phyloP scores from a whole-genome alignment of 2,329 filamentous ascomycete genomes.

The Alternaria longipes region DNA sequence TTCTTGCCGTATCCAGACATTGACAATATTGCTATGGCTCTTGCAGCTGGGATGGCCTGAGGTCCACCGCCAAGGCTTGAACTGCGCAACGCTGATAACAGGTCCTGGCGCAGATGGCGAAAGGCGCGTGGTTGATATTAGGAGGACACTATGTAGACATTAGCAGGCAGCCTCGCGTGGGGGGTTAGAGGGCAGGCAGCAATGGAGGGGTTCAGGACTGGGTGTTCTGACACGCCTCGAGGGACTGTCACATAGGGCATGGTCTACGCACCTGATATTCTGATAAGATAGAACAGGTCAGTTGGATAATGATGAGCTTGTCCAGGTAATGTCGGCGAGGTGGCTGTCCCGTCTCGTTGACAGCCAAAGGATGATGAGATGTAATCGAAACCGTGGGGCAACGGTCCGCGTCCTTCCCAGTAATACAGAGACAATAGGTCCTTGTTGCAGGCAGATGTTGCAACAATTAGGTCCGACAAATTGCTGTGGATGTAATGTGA shows the following conservation, averaged over 20 bases:
- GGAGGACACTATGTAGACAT: slow-evolving; percentile 33
- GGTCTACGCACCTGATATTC: slow-evolving; percentile 49
- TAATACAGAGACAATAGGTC: slow-evolving; percentile 29
- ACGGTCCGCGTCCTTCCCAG: slow-evolving; percentile 25
- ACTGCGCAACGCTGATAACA: slow-evolving; percentile 42
- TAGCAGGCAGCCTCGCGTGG: slow-evolving; percentile 42
- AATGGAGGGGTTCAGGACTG: slow-evolving; percentile 29
- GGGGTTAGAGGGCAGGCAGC: slow-evolving; percentile 42
- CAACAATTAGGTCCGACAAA: slow-evolving; percentile 29
- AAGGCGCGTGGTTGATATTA: slow-evolving; percentile 45
- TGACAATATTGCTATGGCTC: slow-evolving; percentile 65
- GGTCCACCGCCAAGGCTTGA: slow-evolving; percentile 58
- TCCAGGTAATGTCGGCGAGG: slow-evolving; percentile 16
- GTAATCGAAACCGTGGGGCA: slow-evolving; percentile 28
- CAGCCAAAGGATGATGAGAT: slow-evolving; percentile 19
- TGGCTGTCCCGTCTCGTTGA: slow-evolving; percentile 25
- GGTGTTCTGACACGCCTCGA: slow-evolving; percentile 21
- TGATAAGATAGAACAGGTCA: slow-evolving; percentile 46
- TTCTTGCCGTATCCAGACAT: slow-evolving; percentile 86
- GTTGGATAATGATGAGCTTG: slow-evolving; percentile 43
- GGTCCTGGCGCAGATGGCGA: slow-evolving; percentile 39
- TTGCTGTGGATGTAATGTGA: slow-evolving; percentile 28
- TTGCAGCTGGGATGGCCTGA: slow-evolving; percentile 55
- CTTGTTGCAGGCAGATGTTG: slow-evolving; percentile 36
- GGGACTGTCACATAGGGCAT: slow-evolving; percentile 20